Base-by-base conservation (phyloP, 805 yeast species). In the Metschnikowia drakensbergensis region DNA sequence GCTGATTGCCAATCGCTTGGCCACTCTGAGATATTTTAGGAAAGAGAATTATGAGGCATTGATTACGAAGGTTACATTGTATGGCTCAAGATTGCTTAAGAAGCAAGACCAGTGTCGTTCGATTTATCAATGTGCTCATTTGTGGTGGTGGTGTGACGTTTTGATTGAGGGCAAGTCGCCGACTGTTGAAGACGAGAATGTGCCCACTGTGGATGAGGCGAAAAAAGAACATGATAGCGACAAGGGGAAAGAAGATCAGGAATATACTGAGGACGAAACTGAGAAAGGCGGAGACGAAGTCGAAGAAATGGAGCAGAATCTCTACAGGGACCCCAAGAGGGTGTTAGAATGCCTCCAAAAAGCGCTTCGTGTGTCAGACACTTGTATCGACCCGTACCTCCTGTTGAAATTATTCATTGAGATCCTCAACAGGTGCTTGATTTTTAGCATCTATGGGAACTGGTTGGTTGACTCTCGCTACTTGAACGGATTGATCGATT, bases 71-170 rank as follows among this genome's bases (percentile, higher is more conserved):
- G 78, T 91, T 41, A 89, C 97, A 1, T 69, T 91, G 42, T 88
- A 89, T 59, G 96, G 96, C 4, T 88, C 96, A 10, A 88, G 88
- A 65, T 74, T 94, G 44, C 74, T 92, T 59, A 89, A 88, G 65
- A 92, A 92, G 64, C 90, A 94, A 32, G 98, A 92, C 60, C 99
- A 94, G 66, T 91, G 97, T 64, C 80, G 97, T 11, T 84, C 96
- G 0, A 96, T 90, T 5, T 88, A 86, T 62, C 67, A 81, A 45
- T 91, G 96, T 37, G 83, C 96, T 1, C 97, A 94, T 66, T 69
- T 94, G 42, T 94, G 97, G 97, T 88, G 96, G 94, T 86, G 92
- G 60, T 82, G 84, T 25, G 90, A 86, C 51, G 53, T 75, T 13
- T 64, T 63, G 45, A 60, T 65, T n/a, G 65, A 57, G 5, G 69